Percentiles rank a stretch among this genome's conserved stretches.
Conservation (phyloP, 352 stramenopile genomes). For the Phytophthora idaei region DNA sequence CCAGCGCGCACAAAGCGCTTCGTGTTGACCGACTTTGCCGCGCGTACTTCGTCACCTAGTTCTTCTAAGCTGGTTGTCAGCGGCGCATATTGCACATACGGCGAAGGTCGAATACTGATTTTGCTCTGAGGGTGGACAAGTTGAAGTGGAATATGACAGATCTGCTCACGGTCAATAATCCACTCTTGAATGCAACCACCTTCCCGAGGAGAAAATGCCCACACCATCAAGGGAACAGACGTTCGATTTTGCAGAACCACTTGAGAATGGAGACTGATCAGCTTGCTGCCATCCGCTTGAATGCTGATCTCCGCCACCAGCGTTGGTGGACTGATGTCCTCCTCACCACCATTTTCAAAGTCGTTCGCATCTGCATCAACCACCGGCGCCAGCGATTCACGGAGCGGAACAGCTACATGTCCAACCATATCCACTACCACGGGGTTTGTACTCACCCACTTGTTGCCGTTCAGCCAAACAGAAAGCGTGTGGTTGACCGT, state of each 20-base stretch:
- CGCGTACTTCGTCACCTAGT: constrained; percentile 71
- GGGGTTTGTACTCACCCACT: constrained; percentile 87
- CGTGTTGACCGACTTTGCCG: constrained; percentile 71
- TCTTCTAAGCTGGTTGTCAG: constrained; percentile 83
- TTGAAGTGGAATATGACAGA: constrained; percentile 83
- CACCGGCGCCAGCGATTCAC: constrained; percentile 44
- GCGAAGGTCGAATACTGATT: constrained; percentile 85
- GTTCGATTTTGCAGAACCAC: constrained; percentile 88
- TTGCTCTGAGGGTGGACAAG: constrained; percentile 89
- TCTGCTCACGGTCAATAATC: constrained; percentile 84
- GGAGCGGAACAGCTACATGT: constrained; percentile 81
- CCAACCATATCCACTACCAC: constrained; percentile 89
- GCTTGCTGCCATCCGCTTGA: constrained; percentile 86
- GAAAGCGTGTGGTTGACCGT: constrained; percentile 90
- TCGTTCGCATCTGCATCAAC: constrained; percentile 37
- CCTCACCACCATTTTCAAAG: constrained; percentile 42
- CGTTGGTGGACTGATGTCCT: constrained; percentile 70
- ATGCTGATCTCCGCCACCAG: constrained; percentile 88
- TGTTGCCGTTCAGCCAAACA: constrained; percentile 85
- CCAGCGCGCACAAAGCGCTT: constrained; percentile 85
- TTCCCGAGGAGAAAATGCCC: constrained; percentile 86
- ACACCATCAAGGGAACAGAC: constrained; percentile 87
- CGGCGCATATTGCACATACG: constrained; percentile 85
- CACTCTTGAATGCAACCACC: constrained; percentile 78
- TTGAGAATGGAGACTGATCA: constrained; percentile 89